Conservation (phyloP, 2,329 filamentous ascomycete species). For the Geosmithia putterillii region DNA sequence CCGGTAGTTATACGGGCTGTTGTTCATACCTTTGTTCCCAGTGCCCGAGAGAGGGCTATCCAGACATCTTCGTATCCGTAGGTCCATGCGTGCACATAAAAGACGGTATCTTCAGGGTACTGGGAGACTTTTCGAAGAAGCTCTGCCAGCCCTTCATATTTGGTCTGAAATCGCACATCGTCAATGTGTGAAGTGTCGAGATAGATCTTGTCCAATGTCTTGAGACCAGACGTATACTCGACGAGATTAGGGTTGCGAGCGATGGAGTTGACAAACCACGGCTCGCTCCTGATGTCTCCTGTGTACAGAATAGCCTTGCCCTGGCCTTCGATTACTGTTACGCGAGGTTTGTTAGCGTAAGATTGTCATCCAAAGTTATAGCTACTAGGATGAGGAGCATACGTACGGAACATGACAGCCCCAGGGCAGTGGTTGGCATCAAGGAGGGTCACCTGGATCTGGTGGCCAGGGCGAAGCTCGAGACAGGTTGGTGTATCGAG, state of each 20-base stretch:
- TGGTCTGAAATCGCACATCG: conserved; percentile 37
- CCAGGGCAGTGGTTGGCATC: conserved; percentile 90
- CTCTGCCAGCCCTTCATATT: conserved; percentile 66
- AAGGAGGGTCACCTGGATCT: conserved; percentile 72
- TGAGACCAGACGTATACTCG: conserved; percentile 57
- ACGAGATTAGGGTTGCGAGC: conserved; percentile 59
- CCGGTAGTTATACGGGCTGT: too few relatives aligned
- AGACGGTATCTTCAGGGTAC: conserved; percentile 64
- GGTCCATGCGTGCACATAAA: conserved; percentile 83
- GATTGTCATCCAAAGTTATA: not conserved
- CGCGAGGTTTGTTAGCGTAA: not conserved
- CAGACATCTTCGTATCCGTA: conserved; percentile 87
- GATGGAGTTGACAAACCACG: conserved; percentile 72
- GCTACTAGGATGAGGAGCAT: not conserved
- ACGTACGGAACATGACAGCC: conserved; percentile 72
- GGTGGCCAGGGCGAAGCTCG: conserved; percentile 55
- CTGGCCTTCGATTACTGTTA: conserved; percentile 59
- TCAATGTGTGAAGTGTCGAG: conserved; percentile 70
- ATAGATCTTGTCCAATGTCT: conserved; percentile 68
- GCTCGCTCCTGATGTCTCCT: conserved; percentile 75
- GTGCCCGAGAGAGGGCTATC: conserved; percentile 61
- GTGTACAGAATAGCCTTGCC: conserved; percentile 73
- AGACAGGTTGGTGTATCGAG: conserved; percentile 68
- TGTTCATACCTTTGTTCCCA: conserved; percentile 55
- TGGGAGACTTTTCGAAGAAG: conserved; percentile 53